A percentile compares a stretch with the other conserved stretches of the same genome.
phyloP scores from a whole-genome alignment of 139 green algal species.

The Gonium pectorale region DNA sequence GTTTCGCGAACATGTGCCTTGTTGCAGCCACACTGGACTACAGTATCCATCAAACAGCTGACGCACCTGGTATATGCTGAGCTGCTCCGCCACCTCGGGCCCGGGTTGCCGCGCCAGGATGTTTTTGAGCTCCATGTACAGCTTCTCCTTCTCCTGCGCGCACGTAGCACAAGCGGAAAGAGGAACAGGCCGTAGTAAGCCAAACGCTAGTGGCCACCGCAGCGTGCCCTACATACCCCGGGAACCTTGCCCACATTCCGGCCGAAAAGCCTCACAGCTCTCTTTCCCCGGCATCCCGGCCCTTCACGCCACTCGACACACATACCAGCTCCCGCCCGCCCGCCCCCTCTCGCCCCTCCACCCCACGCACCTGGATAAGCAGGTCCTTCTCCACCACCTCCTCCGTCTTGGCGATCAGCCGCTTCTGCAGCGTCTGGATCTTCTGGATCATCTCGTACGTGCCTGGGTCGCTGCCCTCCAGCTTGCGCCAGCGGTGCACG shows the following conservation, averaged over 20 bases:
- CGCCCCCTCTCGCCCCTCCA: not conserved
- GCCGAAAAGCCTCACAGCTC: too few species aligned
- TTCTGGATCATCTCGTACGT: constrained; percentile 97
- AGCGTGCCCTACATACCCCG: too few species aligned
- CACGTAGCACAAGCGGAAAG: too few species aligned
- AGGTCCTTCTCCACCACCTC: constrained; percentile 92
- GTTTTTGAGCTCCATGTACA: constrained; percentile 94
- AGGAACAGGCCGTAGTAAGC: too few species aligned
- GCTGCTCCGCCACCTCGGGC: constrained; percentile 89
- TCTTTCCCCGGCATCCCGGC: too few species aligned
- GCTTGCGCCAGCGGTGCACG: constrained; percentile 93
- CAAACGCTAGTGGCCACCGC: too few species aligned
- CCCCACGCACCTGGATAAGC: constrained; percentile 72
- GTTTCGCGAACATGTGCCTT: too few species aligned
- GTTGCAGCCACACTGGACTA: too few species aligned
- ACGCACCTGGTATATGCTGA: constrained; percentile 82
- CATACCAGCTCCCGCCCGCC: not conserved
- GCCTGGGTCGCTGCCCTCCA: constrained; percentile 91
- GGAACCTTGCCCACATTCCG: too few species aligned
- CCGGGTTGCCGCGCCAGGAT: constrained; percentile 89
- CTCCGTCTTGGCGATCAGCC: constrained; percentile 93
- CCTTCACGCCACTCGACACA: too few species aligned
- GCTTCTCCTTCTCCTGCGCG: constrained; percentile 89
- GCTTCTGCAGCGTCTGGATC: constrained; percentile 94
- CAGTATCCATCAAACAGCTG: too few species aligned